Evolutionary conservation across 225 moss, liverwort and hornwort genomes (phyloP), one percentile per base, ranked within the genome.

Genomic region (Asterella californica): DNA sequence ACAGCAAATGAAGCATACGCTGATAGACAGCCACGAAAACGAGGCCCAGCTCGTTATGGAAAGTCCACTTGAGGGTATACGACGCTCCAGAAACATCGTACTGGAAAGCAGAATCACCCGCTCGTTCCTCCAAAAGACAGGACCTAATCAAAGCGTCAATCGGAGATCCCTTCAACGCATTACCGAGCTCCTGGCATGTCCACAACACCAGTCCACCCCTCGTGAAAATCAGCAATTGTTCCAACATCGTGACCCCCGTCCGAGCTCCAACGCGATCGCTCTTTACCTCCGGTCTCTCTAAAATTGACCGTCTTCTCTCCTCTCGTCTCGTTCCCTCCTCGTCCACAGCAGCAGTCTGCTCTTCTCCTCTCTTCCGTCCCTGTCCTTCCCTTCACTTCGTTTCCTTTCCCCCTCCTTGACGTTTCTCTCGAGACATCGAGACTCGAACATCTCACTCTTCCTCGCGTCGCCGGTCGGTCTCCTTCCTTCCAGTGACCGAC

Each of bases 51-150:
- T 99, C 95, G 83, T 99, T 99, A 85, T 99, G 93, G 82, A 95
- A 99, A 72, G 95, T 92, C 99, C 99, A 99, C 81, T 99, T 99
- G 81, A 99, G 88, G n/a, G 93, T 99, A 81, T 99, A 99, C 53
- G 89, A 93, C 30, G 93, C 99, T 75, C 99, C 94, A 17, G 95
- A 88, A 24, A 87, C 91, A 74, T 99, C 93, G 50, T 99, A 95
- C 79, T 99, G 99, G 71, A 95, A 99, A 24, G 95, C 91, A 85
- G 95, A 91, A 82, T 93, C 92, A 34, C 99, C 99, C 54, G 91
- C 94, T 66, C 95, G 86, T 82, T 99, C 99, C 60, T 95, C 99
- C 92, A 99, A 81, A 45, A 99, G 93, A 67, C 99, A 99, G 72
- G 95, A 92, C 81, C 93, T 84, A 84, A 99, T 95, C 50, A 99